A percentile compares a stretch with the other conserved stretches of the same genome.
Conservation (phyloP, 495 filamentous ascomycete genomes). For the Neurospora tetrasperma region DNA sequence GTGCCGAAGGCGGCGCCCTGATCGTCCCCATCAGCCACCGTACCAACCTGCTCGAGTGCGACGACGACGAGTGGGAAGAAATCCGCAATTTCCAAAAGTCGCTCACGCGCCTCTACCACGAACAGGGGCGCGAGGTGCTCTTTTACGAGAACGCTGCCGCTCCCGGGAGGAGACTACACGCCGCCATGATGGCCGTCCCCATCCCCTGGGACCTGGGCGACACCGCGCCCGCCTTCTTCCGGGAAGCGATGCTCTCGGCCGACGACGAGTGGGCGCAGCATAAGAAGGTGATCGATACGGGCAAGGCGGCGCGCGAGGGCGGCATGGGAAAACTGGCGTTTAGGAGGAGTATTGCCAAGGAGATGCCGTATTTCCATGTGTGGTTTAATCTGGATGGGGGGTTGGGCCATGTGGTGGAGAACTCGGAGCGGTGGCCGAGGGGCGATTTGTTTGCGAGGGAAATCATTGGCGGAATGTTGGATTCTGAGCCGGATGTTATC, state of each 20-base stretch:
- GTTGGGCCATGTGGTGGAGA: slow-evolving; percentile 86
- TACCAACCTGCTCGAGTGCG: slow-evolving; percentile 86
- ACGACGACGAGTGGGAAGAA: slow-evolving; percentile 99
- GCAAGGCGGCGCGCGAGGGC: slow-evolving; percentile 51
- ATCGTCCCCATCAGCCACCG: slow-evolving; percentile 87
- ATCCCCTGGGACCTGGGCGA: slow-evolving; percentile 80
- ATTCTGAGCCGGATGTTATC: slow-evolving; percentile 70
- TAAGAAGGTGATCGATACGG: slow-evolving; percentile 85
- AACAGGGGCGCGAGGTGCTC: slow-evolving; percentile 79
- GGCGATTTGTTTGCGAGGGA: slow-evolving; percentile 92
- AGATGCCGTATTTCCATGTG: slow-evolving; percentile 98
- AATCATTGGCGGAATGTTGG: slow-evolving; percentile 87
- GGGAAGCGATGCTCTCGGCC: slow-evolving; percentile 76
- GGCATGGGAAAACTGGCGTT: slow-evolving; percentile 76
- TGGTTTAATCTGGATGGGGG: slow-evolving; percentile 94
- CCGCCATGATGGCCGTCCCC: slow-evolving; percentile 76
- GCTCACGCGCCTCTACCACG: slow-evolving; percentile 84
- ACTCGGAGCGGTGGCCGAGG: slow-evolving; percentile 75
- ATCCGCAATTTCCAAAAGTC: slow-evolving; percentile 99
- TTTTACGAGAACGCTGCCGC: slow-evolving; percentile 96
- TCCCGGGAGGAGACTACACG: slow-evolving; percentile 69
- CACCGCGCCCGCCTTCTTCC: slow-evolving; percentile 89
- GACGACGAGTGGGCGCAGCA: slow-evolving; percentile 96
- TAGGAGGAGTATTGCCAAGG: slow-evolving; percentile 72
- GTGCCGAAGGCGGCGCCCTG: slow-evolving; percentile 59